phyloP scores from a whole-genome alignment of 345 rosid species.

The Anastatica hierochuntica region DNA sequence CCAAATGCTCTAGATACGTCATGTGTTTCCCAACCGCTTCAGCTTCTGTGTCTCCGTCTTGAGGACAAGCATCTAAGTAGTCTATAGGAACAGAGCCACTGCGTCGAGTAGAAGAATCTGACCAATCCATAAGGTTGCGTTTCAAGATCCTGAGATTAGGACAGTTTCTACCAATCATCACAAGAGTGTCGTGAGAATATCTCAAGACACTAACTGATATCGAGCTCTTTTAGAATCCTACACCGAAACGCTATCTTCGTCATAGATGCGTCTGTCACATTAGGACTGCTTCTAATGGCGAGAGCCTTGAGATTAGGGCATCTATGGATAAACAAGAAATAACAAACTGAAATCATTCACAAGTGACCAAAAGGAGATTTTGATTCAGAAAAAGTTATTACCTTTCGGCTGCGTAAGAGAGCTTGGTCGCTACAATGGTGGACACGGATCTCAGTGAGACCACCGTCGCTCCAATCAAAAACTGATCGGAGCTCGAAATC shows the following conservation, averaged over 20 bases:
- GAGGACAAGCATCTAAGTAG: slow-evolving; percentile 65
- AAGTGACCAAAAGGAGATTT: neutral
- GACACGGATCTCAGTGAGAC: slow-evolving; percentile 48
- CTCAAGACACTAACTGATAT: slow-evolving; percentile 73
- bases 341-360: neutral
- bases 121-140: slow-evolving; percentile 68
- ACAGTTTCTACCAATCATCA: slow-evolving; percentile 56
- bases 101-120: slow-evolving; percentile 62
- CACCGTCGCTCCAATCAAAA: slow-evolving; percentile 51
- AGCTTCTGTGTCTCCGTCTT: slow-evolving; percentile 78
- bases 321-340: slow-evolving; percentile 24
- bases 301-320: slow-evolving; percentile 58
- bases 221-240: slow-evolving; percentile 45
- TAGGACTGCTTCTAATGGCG: slow-evolving; percentile 52
- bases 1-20: slow-evolving; percentile 52
- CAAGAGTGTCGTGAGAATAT: slow-evolving; percentile 61
- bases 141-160: slow-evolving; percentile 48
- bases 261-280: slow-evolving; percentile 66
- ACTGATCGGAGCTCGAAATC: slow-evolving; percentile 68
- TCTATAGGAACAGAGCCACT: slow-evolving; percentile 50
- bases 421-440: slow-evolving; percentile 80
- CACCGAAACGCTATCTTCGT: slow-evolving; percentile 49
- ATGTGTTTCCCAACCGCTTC: slow-evolving; percentile 50
- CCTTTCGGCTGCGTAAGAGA: slow-evolving; percentile 53
- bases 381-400: no score